Conservation (phyloP, 129 eudicot genomes). For the Tagetes patula region DNA sequence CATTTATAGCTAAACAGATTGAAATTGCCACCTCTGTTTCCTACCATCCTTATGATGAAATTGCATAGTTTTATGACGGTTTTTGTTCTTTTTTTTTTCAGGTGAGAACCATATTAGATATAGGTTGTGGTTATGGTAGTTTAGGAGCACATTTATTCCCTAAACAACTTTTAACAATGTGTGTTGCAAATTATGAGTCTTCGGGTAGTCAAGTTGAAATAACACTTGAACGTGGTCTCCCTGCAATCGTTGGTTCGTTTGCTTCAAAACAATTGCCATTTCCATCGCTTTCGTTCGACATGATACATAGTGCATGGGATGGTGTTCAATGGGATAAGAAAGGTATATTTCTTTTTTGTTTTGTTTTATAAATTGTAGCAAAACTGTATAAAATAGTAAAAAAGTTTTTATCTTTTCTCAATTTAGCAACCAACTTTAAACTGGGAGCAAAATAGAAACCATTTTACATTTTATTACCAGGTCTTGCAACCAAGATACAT, state of each 20-base stretch:
- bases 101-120: conserved; percentile 83
- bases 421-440: neutral
- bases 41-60: neutral
- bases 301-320: conserved; percentile 89
- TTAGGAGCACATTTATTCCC: conserved; percentile 95
- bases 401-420: neutral
- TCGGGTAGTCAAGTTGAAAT: conserved; percentile 98
- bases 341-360: conserved; percentile 45
- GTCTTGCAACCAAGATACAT: neutral
- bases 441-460: neutral
- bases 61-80: conserved; percentile 5
- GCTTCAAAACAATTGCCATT: conserved; percentile 76
- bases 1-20: neutral
- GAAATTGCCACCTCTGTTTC: neutral
- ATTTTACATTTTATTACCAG: neutral
- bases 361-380: neutral
- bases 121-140: conserved; percentile 98
- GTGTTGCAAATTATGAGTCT: conserved; percentile 89
- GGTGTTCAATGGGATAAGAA: conserved; percentile 83
- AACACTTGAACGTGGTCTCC: conserved; percentile 95
- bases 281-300: conserved; percentile 92
- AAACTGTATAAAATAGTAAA: neutral
- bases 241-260: conserved; percentile 91
- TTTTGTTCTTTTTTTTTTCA: conserved; percentile 34
- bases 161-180: conserved; percentile 70